These are phyloP conservation scores for Dacryopinax primogenitus DNA, from an alignment of 768 basidiomycete genomes.

Conservation along the genomic window DNA sequence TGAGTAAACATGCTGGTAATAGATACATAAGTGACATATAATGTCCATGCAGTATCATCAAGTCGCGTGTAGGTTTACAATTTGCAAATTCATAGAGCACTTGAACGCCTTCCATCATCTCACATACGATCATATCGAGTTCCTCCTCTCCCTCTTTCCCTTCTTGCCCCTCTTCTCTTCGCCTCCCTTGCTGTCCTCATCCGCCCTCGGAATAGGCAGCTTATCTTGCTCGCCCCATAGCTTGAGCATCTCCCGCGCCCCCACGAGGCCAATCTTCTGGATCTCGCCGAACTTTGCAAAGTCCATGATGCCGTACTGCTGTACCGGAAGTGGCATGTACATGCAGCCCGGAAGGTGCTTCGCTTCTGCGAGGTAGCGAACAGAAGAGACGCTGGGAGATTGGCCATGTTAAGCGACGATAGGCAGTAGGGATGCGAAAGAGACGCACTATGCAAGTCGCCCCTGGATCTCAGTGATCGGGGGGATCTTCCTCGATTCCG, in stretches of 20 bases:
- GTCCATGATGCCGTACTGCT: constrained; percentile 85
- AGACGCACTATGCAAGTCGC: constrained; percentile 81
- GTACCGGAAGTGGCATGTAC: constrained; percentile 91
- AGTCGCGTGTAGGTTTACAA: no score
- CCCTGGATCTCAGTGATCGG: constrained; percentile 89
- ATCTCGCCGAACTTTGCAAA: constrained; percentile 85
- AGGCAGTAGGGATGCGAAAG: background rate
- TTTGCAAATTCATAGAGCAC: no score
- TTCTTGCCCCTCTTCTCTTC: constrained; percentile 43
- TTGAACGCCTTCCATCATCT: background rate
- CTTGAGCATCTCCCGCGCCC: constrained; percentile 55
- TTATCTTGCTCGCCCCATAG: constrained; percentile 73
- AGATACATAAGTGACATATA: background rate
- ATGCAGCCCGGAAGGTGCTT: constrained; percentile 78
- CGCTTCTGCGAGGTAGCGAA: constrained; percentile 90
- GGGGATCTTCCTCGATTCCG: constrained; percentile 60
- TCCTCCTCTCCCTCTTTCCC: constrained; percentile 63
- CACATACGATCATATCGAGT: constrained; percentile 39
- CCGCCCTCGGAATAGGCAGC: constrained; percentile 60
- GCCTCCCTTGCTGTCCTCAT: constrained; percentile 38
- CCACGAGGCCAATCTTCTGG: constrained; percentile 62
- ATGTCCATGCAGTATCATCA: background rate
- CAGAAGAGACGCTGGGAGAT: constrained; percentile 70
- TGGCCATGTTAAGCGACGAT: background rate
- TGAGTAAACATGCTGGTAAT: background rate